Percentiles rank a stretch among this genome's conserved stretches.
These are phyloP conservation scores for Penstemon newberryi DNA, from an alignment of 257 asterid species.

Conservation along the genomic window DNA sequence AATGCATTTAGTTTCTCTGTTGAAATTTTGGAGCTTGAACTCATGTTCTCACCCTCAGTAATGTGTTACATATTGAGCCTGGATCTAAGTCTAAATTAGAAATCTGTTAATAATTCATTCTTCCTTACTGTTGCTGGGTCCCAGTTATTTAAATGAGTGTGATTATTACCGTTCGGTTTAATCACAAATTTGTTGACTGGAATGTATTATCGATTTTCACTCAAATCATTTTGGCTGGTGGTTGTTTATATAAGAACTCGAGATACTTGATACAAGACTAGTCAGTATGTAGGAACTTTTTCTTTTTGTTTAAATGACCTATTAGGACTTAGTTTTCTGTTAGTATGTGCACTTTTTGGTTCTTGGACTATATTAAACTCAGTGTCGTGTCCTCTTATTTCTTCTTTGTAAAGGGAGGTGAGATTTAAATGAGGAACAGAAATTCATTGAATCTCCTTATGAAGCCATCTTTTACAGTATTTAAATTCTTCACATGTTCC, in stretches of 20 bases:
- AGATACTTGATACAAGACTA: not conserved
- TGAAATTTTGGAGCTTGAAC: not conserved
- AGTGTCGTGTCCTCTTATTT: not conserved
- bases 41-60: not conserved
- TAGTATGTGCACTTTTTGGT: not conserved
- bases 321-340: not conserved
- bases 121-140: not conserved
- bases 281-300: too few relatives aligned
- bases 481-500: not conserved
- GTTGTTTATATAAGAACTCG: not conserved
- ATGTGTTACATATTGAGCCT: not conserved
- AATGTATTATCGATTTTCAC: not conserved
- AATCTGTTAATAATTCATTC: not conserved
- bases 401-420: not conserved
- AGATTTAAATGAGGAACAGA: not conserved
- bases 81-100: not conserved
- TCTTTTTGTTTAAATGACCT: too few relatives aligned
- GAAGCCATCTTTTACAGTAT: constrained; percentile 1
- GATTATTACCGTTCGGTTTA: not conserved
- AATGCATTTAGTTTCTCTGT: constrained; percentile 20
- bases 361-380: not conserved
- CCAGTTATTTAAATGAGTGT: not conserved
- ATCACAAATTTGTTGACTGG: too few relatives aligned
- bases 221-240: not conserved
- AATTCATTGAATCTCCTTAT: not conserved